A percentile compares a stretch with the other conserved stretches of the same genome.
These are phyloP conservation scores for Takashimella koratensis DNA, from an alignment of 1,284 basidiomycete species.

Conservation along the genomic window DNA sequence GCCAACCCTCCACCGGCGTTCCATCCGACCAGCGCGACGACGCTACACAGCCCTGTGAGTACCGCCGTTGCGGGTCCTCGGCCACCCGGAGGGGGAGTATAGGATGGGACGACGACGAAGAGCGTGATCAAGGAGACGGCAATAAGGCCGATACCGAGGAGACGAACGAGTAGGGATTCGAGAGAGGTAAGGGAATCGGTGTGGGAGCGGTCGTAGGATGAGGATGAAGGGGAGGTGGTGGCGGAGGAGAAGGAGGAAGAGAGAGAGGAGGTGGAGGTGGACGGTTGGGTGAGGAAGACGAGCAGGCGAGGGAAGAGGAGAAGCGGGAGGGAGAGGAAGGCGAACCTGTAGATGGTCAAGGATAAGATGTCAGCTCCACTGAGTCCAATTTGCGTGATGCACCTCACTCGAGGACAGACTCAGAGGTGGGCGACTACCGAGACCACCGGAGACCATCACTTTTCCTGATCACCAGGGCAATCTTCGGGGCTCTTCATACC, in stretches of 20 bases:
- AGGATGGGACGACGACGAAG: slow-evolving; percentile 36
- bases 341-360: slow-evolving; percentile 29
- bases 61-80: slow-evolving; percentile 33
- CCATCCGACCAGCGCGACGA: slow-evolving; percentile 29
- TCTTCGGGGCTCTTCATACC: too few species aligned
- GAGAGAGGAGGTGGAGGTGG: slow-evolving; percentile 4
- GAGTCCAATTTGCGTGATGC: not conserved
- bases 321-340: slow-evolving; percentile 36
- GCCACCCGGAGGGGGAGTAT: slow-evolving; percentile 26
- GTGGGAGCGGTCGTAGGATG: slow-evolving; percentile 26
- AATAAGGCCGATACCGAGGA: slow-evolving; percentile 38
- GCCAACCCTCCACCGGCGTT: slow-evolving; percentile 42
- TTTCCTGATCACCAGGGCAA: not conserved
- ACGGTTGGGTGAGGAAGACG: slow-evolving; percentile 42
- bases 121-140: slow-evolving; percentile 34
- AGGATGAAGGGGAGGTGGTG: not conserved
- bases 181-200: slow-evolving; percentile 43
- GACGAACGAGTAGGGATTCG: slow-evolving; percentile 37
- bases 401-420: not conserved
- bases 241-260: slow-evolving; percentile 9
- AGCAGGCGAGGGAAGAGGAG: slow-evolving; percentile 47
- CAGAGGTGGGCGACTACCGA: not conserved
- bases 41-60: slow-evolving; percentile 30
- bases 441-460: not conserved
- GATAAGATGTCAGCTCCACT: not conserved